Evolutionary conservation across 1,284 basidiomycete species (phyloP), one percentile per base, ranked within the genome.

Genomic region (Moniliophthora roreri): DNA sequence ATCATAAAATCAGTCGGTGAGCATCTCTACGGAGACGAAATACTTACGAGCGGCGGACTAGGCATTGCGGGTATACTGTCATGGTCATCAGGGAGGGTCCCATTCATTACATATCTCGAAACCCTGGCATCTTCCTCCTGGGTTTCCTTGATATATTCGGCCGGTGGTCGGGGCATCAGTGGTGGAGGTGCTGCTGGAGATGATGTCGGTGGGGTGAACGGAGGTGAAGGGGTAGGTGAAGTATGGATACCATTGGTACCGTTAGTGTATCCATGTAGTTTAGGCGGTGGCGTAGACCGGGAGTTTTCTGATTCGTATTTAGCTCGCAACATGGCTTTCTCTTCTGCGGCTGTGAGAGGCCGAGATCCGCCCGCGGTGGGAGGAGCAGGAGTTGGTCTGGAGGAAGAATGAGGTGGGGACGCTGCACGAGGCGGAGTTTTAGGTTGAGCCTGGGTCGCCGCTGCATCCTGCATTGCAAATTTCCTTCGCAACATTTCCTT

Each of bases 121-220:
- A 79, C 71, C 8, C 84, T 78, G 20, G 76, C 71, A 60, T 91
- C 85, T 59, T 85, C 87, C 58, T 84, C 82, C 57, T 80, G 81
- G 24, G 89, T 91, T 68, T 91, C 85, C 57, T 85, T 79, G 56
- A 91, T 89, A 63, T 91, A 91, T 48, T 87, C 81, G 7, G 68
- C 80, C 4, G 89, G 88, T 0, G 89, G 89, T 52, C 84, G 80
- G 1, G 89, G 89, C 70, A 78, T 72, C 50, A 91, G 71, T 11
- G 87, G 86, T 0, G 87, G 87, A 0, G 84, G 85, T 0, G 74
- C 45, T 11, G 65, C 4, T 65, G 68, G 7, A 56, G 62, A 35
- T 55, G 56, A 45, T 6, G 28, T 32, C 28, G 7, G 28, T 48
- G 55, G 38, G 42, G 52, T 44, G 56, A 53, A 3, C 32, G 58